Evolutionary conservation across 306 rosid species (phyloP), one percentile per base, ranked within the genome.

Genomic region (Ceratonia siliqua): DNA sequence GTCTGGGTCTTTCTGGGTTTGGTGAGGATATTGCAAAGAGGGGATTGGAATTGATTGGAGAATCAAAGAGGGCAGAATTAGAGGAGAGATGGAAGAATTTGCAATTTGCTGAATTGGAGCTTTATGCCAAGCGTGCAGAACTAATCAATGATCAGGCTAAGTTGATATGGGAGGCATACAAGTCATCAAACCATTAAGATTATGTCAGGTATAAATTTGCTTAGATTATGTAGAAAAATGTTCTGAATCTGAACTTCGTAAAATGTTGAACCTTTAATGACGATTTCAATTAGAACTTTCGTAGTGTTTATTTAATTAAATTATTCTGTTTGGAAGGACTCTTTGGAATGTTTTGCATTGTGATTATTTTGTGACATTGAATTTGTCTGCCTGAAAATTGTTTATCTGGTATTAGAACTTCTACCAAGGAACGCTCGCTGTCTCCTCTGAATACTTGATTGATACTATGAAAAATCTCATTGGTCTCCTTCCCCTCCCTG

Each of bases 101-200:
- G 74, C 79, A 76, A 17, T 5, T 63, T 30, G 83, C 79, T 2
- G 88, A 87, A 48, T 48, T 87, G 70, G 89, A 84, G 62, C 70
- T 84, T 55, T 76, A 54, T 52, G 78, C 65, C 15, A 77, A 68
- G 82, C 39, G 78, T 57, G 14, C 66, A 4, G 75, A 77, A 71
- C 35, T 84, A 50, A 76, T 77, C 28, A 62, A 57, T n/a, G 80
- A 86, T 18, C 81, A 62, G 45, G 53, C 79, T 1, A 73, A 45
- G 75, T 13, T 82, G 75, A 66, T 87, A 30, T 22, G 70, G 46
- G 83, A 87, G 27, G 82, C 89, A 0, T 65, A 67, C 28, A 74
- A 64, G 43, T 53, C 82, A 39, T 56, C 76, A 5, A 28, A 55
- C 63, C 73, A 65, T 62, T 79, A 50, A 53, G 66, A 63, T 35